Percentiles rank a stretch among this genome's conserved stretches.
These are phyloP conservation scores for Prunus dulcis DNA, from an alignment of 306 rosid species.

Conservation along the genomic window DNA sequence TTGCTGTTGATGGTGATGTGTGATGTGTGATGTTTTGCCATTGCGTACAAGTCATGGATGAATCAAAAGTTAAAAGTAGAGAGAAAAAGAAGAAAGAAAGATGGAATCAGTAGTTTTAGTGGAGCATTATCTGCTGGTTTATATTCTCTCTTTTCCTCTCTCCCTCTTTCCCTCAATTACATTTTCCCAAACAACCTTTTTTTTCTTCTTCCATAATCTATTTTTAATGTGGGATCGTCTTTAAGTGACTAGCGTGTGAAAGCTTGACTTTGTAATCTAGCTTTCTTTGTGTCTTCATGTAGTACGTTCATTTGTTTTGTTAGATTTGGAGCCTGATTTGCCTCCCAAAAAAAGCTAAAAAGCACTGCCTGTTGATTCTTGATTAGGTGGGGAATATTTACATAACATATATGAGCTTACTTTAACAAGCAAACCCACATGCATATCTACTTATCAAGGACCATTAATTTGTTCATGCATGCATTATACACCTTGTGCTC, in stretches of 20 bases:
- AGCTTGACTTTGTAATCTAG: slow-evolving; percentile 26
- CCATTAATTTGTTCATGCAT: background rate
- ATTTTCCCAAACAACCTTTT: slow-evolving; percentile 28
- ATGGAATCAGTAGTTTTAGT: slow-evolving; percentile 47
- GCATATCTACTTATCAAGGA: background rate
- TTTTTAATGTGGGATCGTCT: slow-evolving; percentile 11
- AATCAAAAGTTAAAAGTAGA: slow-evolving; percentile 40
- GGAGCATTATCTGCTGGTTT: slow-evolving; percentile 14
- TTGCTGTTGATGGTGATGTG: slow-evolving; percentile 27
- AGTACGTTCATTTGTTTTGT: background rate
- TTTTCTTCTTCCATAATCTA: background rate
- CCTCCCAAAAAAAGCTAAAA: background rate
- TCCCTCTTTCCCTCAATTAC: slow-evolving; percentile 9
- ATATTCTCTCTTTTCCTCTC: slow-evolving; percentile 19
- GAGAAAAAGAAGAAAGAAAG: slow-evolving; percentile 26
- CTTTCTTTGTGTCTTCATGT: background rate
- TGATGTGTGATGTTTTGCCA: slow-evolving; percentile 44
- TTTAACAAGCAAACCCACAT: background rate
- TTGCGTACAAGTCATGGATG: slow-evolving; percentile 35
- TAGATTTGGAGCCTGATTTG: background rate
- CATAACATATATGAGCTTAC: background rate
- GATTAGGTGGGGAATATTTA: background rate
- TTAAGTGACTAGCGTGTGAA: slow-evolving; percentile 40
- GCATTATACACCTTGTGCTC: background rate
- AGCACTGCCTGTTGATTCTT: background rate